Percentiles rank a stretch among this genome's conserved stretches.
phyloP scores from a whole-genome alignment of 2,329 filamentous ascomycete genomes.

The Cyanodermella asteris region DNA sequence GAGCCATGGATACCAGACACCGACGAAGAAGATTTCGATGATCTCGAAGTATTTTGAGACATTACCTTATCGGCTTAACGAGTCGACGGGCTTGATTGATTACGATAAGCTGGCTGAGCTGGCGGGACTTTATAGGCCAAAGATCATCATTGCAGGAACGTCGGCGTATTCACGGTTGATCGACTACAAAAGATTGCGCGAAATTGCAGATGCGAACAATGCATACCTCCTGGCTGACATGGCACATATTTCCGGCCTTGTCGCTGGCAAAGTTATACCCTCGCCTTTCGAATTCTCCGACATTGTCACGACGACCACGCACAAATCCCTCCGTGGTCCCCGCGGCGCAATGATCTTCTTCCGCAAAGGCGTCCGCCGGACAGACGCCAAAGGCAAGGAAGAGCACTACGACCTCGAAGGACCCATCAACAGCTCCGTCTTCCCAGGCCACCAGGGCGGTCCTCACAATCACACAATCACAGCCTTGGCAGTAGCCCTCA shows the following conservation, averaged over 20 bases:
- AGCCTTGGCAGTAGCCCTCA: conserved; percentile 78
- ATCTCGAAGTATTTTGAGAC: conserved; percentile 99
- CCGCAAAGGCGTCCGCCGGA: conserved; percentile 83
- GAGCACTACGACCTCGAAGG: conserved; percentile 81
- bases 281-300: conserved; percentile 85
- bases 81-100: conserved; percentile 77
- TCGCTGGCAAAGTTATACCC: conserved; percentile 80
- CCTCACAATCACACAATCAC: conserved; percentile 99
- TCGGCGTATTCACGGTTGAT: conserved; percentile 97
- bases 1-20: conserved; percentile 93
- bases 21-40: conserved; percentile 86
- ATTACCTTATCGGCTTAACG: conserved; percentile 70
- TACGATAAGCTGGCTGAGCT: conserved; percentile 85
- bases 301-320: conserved; percentile 93
- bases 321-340: conserved; percentile 95
- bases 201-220: conserved; percentile 82
- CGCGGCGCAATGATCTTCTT: conserved; percentile 99
- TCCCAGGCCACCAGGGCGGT: conserved; percentile 95
- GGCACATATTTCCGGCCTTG: conserved; percentile 93
- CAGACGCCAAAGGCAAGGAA: conserved; percentile 81
- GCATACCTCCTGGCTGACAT: conserved; percentile 95
- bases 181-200: conserved; percentile 87
- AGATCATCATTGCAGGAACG: conserved; percentile 87
- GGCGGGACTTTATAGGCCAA: conserved; percentile 79
- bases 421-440: conserved; percentile 97